phyloP scores from a whole-genome alignment of 495 filamentous ascomycete species.

The Aspergillus carlsbadensis region DNA sequence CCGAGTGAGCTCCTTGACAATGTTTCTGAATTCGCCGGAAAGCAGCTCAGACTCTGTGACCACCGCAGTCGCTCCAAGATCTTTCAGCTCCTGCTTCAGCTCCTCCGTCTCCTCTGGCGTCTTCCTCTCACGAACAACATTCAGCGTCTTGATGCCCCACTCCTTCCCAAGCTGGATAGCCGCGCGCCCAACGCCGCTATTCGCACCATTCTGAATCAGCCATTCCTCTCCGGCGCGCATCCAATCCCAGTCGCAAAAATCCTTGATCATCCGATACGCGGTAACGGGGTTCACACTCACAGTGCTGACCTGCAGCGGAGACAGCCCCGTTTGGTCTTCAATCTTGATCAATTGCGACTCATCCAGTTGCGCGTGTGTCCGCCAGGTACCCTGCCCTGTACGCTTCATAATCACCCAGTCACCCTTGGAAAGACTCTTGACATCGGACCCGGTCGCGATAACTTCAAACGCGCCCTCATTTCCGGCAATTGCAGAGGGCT shows the following conservation, averaged over 20 bases:
- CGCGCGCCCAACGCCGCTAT: slow-evolving; percentile 83
- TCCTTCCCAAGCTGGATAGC: slow-evolving; percentile 79
- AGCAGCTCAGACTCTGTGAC: slow-evolving; percentile 80
- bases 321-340: slow-evolving; percentile 65
- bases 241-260: slow-evolving; percentile 65
- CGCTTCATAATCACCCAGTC: slow-evolving; percentile 90
- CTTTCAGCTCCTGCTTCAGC: slow-evolving; percentile 67
- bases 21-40: slow-evolving; percentile 57
- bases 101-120: slow-evolving; percentile 59
- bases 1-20: slow-evolving; percentile 67
- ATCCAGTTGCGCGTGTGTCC: slow-evolving; percentile 80
- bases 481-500: slow-evolving; percentile 73
- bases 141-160: slow-evolving; percentile 87
- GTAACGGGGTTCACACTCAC: slow-evolving; percentile 90
- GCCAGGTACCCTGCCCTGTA: slow-evolving; percentile 85
- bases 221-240: slow-evolving; percentile 60
- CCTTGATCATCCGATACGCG: slow-evolving; percentile 87
- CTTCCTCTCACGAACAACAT: slow-evolving; percentile 72
- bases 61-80: slow-evolving; percentile 73
- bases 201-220: slow-evolving; percentile 96
- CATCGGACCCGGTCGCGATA: slow-evolving; percentile 57
- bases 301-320: slow-evolving; percentile 72
- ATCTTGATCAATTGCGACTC: slow-evolving; percentile 64
- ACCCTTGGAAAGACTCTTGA: slow-evolving; percentile 59
- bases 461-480: slow-evolving; percentile 95